Evolutionary conservation across 1,139 yeast species (phyloP), one percentile per base, ranked within the genome.

Genomic region (Pneumocystis sp.): DNA sequence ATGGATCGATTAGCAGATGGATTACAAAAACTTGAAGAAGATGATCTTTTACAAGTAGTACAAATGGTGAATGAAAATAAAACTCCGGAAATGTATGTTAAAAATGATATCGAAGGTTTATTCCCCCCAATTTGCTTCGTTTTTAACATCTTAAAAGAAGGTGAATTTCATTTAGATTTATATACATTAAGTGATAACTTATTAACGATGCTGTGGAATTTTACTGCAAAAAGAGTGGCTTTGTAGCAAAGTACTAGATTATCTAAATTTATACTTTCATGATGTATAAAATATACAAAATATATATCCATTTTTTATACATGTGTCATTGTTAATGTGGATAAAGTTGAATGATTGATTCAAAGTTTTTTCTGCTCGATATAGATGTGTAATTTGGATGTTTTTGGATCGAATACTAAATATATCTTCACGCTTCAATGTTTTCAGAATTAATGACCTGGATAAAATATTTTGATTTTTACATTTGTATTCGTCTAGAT

Each of bases 51-150:
- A 67, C 95, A 91, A 56, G 95, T 93, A 64, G 97, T 93, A 65
- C 97, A 93, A 76, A 91, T 93, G 97, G 95, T 93, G 56, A 90
- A 96, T 65, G 97, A 93, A 76, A 93, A 93, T 77, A 85, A 89
- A 76, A 90, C 97, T 21, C 85, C 89, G 63, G 97, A 93, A 67
- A 93, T 93, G 96, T 90, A 88, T 76, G 88, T 93, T 73, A 90
- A 91, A 75, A 93, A 93, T 76, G 96, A 93, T 74, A 91, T 89
- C 64, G 97, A 91, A 69, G 71, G 71, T 69, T 42, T 37, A 65
- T 59, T 35, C 42, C 6, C 12, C 10, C 59, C 34, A 31, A 5
- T 25, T 34, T 12, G 25, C 17, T 29, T 50, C 31, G 8, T 39
- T 57, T 25, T 37, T 61, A 39, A 44, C 57, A n/a, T 2, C 59